Percentiles rank a stretch among this genome's conserved stretches.
phyloP scores from a whole-genome alignment of 179 eudicot genomes.

The Carnegiea gigantea region DNA sequence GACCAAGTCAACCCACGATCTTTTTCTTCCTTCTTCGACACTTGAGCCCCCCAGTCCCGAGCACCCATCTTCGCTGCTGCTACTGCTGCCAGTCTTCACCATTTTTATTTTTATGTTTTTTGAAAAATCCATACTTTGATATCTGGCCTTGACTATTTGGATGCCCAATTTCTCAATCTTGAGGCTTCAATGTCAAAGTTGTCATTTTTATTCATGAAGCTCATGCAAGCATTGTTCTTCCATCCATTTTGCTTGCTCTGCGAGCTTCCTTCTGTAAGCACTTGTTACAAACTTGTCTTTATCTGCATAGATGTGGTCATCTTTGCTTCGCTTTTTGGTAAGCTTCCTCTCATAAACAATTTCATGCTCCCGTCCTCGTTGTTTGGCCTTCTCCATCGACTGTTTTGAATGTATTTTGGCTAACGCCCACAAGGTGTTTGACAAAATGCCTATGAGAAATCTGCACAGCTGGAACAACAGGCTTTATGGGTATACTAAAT shows the following conservation, averaged over 20 bases:
- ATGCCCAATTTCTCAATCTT: too few relatives aligned
- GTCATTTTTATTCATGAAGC: conserved; percentile 43
- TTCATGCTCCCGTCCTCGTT: conserved; percentile 80
- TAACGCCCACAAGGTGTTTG: conserved; percentile 26
- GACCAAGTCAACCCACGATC: too few relatives aligned
- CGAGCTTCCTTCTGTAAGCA: conserved; percentile 91
- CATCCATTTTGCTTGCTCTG: conserved; percentile 79
- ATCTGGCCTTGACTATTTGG: too few relatives aligned
- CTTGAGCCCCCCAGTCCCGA: too few relatives aligned
- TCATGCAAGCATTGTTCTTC: conserved; percentile 77
- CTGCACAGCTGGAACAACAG: not conserved
- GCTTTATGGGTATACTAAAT: too few relatives aligned
- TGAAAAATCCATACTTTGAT: too few relatives aligned
- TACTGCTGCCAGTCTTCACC: too few relatives aligned
- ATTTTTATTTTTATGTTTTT: too few relatives aligned
- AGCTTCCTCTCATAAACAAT: conserved; percentile 83
- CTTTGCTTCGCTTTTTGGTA: conserved; percentile 86
- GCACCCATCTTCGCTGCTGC: too few relatives aligned
- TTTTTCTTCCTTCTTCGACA: too few relatives aligned
- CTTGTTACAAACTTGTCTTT: conserved; percentile 83
- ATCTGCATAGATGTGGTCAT: conserved; percentile 74
- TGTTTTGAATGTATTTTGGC: conserved; percentile 68
- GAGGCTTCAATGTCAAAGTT: too few relatives aligned
- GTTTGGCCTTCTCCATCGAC: conserved; percentile 66
- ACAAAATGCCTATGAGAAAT: not conserved